Percentiles rank a stretch among this genome's conserved stretches.
Evolutionary conservation across 495 filamentous ascomycete species (phyloP).

Genomic region (Neurospora sp.): DNA sequence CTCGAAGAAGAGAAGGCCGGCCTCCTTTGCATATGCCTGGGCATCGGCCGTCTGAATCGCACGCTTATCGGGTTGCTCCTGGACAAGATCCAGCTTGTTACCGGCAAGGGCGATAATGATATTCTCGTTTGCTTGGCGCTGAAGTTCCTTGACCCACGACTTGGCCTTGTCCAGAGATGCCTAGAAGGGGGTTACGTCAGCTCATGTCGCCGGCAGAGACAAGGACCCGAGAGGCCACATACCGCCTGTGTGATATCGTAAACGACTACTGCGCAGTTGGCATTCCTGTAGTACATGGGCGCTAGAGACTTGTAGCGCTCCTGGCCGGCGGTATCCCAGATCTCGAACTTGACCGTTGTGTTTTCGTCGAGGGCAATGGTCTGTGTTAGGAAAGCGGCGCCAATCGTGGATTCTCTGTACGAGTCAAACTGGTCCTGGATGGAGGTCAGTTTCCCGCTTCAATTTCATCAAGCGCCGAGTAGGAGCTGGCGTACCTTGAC

Average conservation of each 20-base stretch:
- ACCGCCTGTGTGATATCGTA: constrained; percentile 99
- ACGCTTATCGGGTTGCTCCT: constrained; percentile 82
- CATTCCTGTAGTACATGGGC: constrained; percentile 99
- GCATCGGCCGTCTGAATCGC: constrained; percentile 82
- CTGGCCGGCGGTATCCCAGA: constrained; percentile 98
- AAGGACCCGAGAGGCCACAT: constrained; percentile 24
- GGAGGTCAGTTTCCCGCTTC: constrained; percentile 8
- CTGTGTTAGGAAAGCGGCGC: constrained; percentile 96
- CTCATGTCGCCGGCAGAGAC: background rate
- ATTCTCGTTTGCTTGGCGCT: constrained; percentile 97
- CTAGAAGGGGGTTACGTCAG: constrained; percentile 33
- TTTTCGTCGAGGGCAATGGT: constrained; percentile 95
- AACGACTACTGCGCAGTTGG: constrained; percentile 97
- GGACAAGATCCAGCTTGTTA: constrained; percentile 93
- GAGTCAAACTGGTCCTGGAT: constrained; percentile 97
- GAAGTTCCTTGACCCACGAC: constrained; percentile 98
- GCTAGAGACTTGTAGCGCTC: constrained; percentile 97
- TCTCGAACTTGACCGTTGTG: constrained; percentile 99
- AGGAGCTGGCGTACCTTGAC: constrained; percentile 62
- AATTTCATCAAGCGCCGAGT: background rate
- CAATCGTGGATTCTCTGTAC: constrained; percentile 97
- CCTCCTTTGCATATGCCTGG: constrained; percentile 88
- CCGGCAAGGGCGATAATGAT: constrained; percentile 97
- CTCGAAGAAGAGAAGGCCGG: constrained; percentile 91
- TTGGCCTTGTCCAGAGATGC: constrained; percentile 96